Evolutionary conservation across 2,329 filamentous ascomycete genomes (phyloP).

Genomic region (Colletotrichum destructivum): DNA sequence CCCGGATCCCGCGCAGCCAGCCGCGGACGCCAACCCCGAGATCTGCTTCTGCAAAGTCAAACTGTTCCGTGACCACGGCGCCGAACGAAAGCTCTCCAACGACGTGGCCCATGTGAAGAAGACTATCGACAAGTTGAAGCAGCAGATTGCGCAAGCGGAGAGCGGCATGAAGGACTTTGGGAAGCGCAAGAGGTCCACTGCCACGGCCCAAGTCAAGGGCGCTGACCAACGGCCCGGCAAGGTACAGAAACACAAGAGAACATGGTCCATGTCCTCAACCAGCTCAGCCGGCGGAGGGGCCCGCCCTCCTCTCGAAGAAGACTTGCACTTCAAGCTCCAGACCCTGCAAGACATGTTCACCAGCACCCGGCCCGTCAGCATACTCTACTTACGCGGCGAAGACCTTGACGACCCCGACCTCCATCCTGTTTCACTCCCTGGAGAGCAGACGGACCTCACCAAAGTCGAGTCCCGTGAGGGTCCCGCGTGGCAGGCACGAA

Average conservation of each 20-base stretch:
- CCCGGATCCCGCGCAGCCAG: conserved; percentile 64
- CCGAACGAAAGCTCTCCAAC: conserved; percentile 94
- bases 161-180: conserved; percentile 77
- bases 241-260: conserved; percentile 89
- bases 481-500: conserved; percentile 65
- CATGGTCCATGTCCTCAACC: conserved; percentile 93
- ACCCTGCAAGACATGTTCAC: conserved; percentile 91
- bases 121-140: conserved; percentile 94
- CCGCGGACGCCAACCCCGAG: conserved; percentile 69
- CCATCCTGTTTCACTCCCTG: conserved; percentile 81
- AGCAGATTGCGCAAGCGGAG: conserved; percentile 87
- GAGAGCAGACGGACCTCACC: conserved; percentile 75
- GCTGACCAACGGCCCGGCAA: conserved; percentile 80
- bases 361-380: conserved; percentile 83
- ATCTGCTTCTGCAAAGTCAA: conserved; percentile 98
- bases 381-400: conserved; percentile 83
- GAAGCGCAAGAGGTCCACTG: conserved; percentile 73
- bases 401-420: conserved; percentile 85
- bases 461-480: conserved; percentile 66
- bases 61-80: conserved; percentile 95
- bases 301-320: conserved; percentile 76
- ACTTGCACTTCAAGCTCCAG: conserved; percentile 83
- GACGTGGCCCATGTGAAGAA: conserved; percentile 96
- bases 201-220: conserved; percentile 59
- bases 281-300: conserved; percentile 69